These are phyloP conservation scores for Pythium phragmitis DNA, from an alignment of 352 stramenopile species.

Conservation along the genomic window DNA sequence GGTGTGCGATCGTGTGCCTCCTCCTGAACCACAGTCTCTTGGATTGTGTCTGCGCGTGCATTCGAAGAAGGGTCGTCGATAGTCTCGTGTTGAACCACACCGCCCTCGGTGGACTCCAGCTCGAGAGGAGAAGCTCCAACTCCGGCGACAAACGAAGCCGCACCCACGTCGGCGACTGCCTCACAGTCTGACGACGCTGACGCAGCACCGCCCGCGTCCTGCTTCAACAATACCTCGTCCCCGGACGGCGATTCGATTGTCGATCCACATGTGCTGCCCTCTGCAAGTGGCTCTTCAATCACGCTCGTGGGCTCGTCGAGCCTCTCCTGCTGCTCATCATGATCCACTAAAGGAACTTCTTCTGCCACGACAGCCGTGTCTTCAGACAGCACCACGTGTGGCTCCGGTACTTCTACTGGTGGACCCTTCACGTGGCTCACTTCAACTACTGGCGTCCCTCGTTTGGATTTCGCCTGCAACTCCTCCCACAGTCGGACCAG, in stretches of 20 bases:
- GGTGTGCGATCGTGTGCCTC: background rate
- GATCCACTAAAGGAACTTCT: background rate
- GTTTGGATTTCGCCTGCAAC: background rate
- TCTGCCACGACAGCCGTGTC: background rate
- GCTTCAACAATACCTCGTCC: background rate
- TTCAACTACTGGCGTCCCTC: background rate
- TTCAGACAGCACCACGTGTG: background rate
- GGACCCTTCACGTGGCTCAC: background rate
- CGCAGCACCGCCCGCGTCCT: background rate
- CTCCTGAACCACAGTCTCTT: background rate
- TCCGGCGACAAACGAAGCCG: no score
- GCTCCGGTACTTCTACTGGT: background rate
- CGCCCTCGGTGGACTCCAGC: background rate
- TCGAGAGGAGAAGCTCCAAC: background rate
- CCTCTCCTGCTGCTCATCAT: background rate
- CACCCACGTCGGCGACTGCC: background rate
- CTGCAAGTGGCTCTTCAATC: background rate
- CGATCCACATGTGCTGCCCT: no score
- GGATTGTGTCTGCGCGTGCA: background rate
- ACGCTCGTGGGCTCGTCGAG: background rate
- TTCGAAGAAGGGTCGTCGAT: background rate
- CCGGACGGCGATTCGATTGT: background rate
- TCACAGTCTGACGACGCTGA: background rate
- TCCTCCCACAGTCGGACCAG: slow-evolving; percentile 42
- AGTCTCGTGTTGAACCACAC: background rate